Percentiles rank a stretch among this genome's conserved stretches.
Conservation (phyloP, 495 filamentous ascomycete species). For the Jackrogersella minutella region DNA sequence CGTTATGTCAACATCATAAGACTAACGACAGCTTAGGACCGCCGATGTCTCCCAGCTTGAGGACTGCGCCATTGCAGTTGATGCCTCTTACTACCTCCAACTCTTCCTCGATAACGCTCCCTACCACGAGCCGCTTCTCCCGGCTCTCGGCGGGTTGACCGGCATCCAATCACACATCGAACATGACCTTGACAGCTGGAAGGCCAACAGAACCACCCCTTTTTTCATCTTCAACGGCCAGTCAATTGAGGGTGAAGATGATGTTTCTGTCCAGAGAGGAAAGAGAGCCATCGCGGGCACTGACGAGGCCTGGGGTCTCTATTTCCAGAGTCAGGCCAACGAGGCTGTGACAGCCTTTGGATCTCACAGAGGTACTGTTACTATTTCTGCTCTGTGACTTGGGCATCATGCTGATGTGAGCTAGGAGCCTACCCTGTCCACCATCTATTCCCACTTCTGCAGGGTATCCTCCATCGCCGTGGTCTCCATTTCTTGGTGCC, state of each 20-base stretch:
- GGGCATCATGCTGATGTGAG: constrained; percentile 36
- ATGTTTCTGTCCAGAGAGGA: constrained; percentile 52
- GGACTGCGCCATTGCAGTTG: constrained; percentile 79
- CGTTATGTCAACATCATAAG: neutral
- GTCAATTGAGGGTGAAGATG: constrained; percentile 74
- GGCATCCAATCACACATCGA: constrained; percentile 76
- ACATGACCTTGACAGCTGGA: constrained; percentile 73
- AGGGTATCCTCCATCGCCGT: constrained; percentile 72
- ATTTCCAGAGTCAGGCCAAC: constrained; percentile 78
- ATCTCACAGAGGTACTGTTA: constrained; percentile 69
- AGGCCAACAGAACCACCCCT: constrained; percentile 68
- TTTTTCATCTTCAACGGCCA: constrained; percentile 93
- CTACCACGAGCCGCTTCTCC: constrained; percentile 82
- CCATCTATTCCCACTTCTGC: constrained; percentile 76
- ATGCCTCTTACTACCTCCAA: constrained; percentile 87
- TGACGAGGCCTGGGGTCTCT: constrained; percentile 80
- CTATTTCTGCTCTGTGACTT: neutral
- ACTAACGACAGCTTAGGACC: constrained; percentile 39
- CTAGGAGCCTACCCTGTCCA: constrained; percentile 64
- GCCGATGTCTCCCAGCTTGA: constrained; percentile 61
- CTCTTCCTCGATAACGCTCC: constrained; percentile 72
- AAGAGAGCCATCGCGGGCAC: constrained; percentile 61
- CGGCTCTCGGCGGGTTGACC: constrained; percentile 89
- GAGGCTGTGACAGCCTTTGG: constrained; percentile 85
- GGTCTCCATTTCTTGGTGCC: constrained; percentile 83